These are phyloP conservation scores for Aspergillus indologenus DNA, from an alignment of 495 filamentous ascomycete species.

Conservation along the genomic window DNA sequence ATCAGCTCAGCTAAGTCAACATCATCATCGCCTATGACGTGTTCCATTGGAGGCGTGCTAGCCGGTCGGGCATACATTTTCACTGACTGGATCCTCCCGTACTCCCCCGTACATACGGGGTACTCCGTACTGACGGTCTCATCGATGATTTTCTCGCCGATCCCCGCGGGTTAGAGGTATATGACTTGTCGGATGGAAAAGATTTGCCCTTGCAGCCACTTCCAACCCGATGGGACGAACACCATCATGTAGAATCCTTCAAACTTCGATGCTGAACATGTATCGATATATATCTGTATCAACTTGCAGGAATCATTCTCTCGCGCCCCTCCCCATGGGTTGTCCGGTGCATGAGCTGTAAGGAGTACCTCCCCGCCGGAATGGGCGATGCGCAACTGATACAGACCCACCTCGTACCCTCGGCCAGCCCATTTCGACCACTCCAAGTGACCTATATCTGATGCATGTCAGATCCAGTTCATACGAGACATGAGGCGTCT, in stretches of 20 bases:
- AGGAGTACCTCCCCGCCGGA: background rate
- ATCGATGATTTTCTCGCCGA: background rate
- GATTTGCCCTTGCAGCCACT: background rate
- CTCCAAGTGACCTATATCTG: background rate
- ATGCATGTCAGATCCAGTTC: constrained; percentile 1
- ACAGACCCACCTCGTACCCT: background rate
- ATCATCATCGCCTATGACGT: background rate
- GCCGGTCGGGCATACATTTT: constrained; percentile 4
- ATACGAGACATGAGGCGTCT: constrained; percentile 1
- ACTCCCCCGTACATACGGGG: too few species aligned
- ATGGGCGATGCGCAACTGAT: background rate
- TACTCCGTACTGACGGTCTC: too few species aligned
- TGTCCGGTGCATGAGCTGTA: background rate
- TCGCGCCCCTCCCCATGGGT: background rate
- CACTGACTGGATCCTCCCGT: background rate
- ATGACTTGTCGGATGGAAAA: background rate
- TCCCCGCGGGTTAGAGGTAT: too few species aligned
- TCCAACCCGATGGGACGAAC: background rate
- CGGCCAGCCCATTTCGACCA: background rate
- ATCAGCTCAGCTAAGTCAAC: background rate
- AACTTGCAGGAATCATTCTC: background rate
- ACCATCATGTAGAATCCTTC: background rate
- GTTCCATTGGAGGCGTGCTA: background rate
- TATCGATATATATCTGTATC: background rate
- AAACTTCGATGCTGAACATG: background rate